These are phyloP conservation scores for Leccinum solheimii DNA, from an alignment of 1,284 basidiomycete species.

Conservation along the genomic window DNA sequence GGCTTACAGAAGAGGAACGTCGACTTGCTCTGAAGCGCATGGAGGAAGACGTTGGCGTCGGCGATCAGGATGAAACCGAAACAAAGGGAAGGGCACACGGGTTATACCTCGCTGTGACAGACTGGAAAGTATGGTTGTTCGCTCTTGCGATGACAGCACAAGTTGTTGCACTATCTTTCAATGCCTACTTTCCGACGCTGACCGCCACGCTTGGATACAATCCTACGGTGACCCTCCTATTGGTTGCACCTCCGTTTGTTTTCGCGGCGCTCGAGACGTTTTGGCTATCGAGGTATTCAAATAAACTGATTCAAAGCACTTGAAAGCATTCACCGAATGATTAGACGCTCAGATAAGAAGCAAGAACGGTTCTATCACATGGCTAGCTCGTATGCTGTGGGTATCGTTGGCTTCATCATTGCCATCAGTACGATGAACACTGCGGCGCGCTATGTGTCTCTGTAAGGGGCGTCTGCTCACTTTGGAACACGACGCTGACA, in stretches of 20 bases:
- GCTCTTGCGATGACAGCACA: conserved; percentile 47
- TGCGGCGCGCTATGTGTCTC: conserved; percentile 64
- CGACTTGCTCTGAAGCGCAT: conserved; percentile 71
- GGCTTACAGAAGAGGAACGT: conserved; percentile 63
- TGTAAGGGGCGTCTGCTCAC: conserved; percentile 43
- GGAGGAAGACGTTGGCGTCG: conserved; percentile 64
- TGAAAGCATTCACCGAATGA: conserved; percentile 16
- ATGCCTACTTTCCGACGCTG: conserved; percentile 75
- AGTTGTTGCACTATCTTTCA: conserved; percentile 60
- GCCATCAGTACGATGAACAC: conserved; percentile 71
- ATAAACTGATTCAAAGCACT: conserved; percentile 4
- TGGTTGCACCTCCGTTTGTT: conserved; percentile 80
- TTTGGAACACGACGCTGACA: conserved; percentile 4
- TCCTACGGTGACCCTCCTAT: conserved; percentile 62
- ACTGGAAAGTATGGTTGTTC: conserved; percentile 65
- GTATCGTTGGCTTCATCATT: conserved; percentile 71
- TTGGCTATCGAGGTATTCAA: conserved; percentile 47
- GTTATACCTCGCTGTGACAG: conserved; percentile 59
- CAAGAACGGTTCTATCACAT: conserved; percentile 69
- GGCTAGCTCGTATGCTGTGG: conserved; percentile 48
- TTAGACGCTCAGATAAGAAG: conserved; percentile 38
- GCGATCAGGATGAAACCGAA: conserved; percentile 29
- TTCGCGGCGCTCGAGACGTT: conserved; percentile 63
- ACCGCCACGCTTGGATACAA: conserved; percentile 70
- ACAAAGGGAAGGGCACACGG: conserved; percentile 42